phyloP scores from a whole-genome alignment of 768 basidiomycete species.

The Lactarius hengduanensis region DNA sequence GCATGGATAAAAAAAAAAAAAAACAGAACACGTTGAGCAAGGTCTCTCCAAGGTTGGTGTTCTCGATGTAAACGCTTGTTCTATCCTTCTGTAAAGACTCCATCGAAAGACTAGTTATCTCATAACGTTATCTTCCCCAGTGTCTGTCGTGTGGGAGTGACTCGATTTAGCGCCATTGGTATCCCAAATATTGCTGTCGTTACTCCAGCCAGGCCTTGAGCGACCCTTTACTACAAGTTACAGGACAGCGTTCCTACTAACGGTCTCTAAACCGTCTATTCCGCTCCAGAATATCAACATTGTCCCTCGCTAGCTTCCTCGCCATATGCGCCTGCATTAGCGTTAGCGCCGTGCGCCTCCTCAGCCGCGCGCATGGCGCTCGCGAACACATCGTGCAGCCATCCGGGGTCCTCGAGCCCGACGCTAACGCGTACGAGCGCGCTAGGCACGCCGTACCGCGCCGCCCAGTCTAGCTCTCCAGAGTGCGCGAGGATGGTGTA shows the following conservation, averaged over 20 bases:
- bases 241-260: neutral
- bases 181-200: neutral
- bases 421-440: conserved; percentile 86
- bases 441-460: conserved; percentile 77
- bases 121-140: too few species aligned
- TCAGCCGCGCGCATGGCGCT: conserved; percentile 76
- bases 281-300: neutral
- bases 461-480: conserved; percentile 88
- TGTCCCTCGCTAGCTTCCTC: too few species aligned
- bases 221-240: too few species aligned
- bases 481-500: conserved; percentile 94
- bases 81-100: too few species aligned
- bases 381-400: conserved; percentile 57
- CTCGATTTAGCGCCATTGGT: neutral
- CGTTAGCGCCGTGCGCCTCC: conserved; percentile 27
- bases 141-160: too few species aligned
- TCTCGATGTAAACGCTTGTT: too few species aligned
- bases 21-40: too few species aligned
- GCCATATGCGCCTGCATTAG: conserved; percentile 8
- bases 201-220: too few species aligned
- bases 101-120: too few species aligned
- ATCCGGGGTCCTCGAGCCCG: conserved; percentile 76
- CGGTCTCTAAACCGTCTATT: neutral
- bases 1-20: too few species aligned
- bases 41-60: too few species aligned